Percentiles rank a stretch among this genome's conserved stretches.
These are phyloP conservation scores for Aegilops umbellulata DNA, from an alignment of 176 grass and related monocot genomes.

Conservation along the genomic window DNA sequence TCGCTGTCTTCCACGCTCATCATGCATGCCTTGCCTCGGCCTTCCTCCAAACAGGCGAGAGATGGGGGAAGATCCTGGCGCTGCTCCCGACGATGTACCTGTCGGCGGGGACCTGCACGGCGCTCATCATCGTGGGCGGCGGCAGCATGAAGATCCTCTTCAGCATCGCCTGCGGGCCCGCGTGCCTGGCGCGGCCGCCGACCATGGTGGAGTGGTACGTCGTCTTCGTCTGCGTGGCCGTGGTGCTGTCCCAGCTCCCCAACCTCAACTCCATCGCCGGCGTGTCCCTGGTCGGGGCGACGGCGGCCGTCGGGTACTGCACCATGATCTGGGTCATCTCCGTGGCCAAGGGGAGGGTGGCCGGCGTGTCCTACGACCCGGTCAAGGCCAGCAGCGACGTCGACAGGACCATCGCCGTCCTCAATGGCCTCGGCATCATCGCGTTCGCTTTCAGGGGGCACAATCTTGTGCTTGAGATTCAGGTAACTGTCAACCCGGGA, in stretches of 20 bases:
- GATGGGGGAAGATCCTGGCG: conserved; percentile 59
- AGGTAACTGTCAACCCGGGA: conserved; percentile 23
- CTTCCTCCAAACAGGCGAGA: conserved; percentile 38
- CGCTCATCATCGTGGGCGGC: conserved; percentile 80
- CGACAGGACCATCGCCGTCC: conserved; percentile 37
- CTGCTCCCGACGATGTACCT: conserved; percentile 77
- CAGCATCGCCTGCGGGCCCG: conserved; percentile 50
- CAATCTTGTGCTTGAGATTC: conserved; percentile 93
- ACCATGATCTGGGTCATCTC: conserved; percentile 87
- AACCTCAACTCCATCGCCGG: conserved; percentile 99
- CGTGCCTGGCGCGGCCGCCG: conserved; percentile 47
- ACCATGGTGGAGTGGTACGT: conserved; percentile 94
- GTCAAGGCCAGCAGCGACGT: conserved; percentile 39
- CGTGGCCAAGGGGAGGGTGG: conserved; percentile 64
- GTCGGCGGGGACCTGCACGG: conserved; percentile 87
- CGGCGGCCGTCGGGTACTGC: conserved; percentile 77
- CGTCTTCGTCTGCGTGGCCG: conserved; percentile 75
- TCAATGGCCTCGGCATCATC: conserved; percentile 91
- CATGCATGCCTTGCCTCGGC: not conserved
- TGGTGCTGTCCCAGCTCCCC: conserved; percentile 76
- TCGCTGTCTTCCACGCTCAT: not conserved
- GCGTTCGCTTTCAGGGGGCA: conserved; percentile 95
- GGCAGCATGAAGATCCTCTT: conserved; percentile 83
- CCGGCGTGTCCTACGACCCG: conserved; percentile 57
- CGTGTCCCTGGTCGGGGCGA: conserved; percentile 64